Conservation (phyloP, 441 rosid species). For the Populus hybrid region DNA sequence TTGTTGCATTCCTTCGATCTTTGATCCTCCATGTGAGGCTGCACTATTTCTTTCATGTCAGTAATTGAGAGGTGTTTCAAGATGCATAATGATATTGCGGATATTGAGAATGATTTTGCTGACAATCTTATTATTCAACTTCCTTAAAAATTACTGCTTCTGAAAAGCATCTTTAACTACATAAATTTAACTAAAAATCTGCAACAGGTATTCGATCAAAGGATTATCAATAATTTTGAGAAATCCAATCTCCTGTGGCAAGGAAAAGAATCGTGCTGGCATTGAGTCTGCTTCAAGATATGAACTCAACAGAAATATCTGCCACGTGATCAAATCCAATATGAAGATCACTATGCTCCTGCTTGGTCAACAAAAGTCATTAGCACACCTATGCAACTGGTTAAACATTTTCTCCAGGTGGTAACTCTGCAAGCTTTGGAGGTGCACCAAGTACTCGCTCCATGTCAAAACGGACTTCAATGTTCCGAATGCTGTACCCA, state of each 20-base stretch:
- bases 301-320: background rate
- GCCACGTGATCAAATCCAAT: background rate
- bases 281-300: background rate
- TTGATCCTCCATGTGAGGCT: background rate
- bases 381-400: background rate
- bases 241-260: background rate
- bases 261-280: background rate
- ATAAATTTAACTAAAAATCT: background rate
- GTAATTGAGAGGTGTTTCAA: background rate
- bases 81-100: background rate
- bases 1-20: background rate
- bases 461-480: conserved; percentile 96
- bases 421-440: conserved; percentile 81
- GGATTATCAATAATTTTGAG: background rate
- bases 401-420: conserved; percentile 76
- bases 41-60: background rate
- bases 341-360: conserved; percentile 9
- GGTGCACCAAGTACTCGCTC: conserved; percentile 82
- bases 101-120: background rate
- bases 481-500: conserved; percentile 90
- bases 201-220: background rate
- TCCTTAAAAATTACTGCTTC: background rate
- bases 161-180: background rate
- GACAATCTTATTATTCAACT: background rate
- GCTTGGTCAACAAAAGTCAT: background rate